Evolutionary conservation across 1,284 basidiomycete species (phyloP), one percentile per base, ranked within the genome.

Genomic region (Boletellus sp.): DNA sequence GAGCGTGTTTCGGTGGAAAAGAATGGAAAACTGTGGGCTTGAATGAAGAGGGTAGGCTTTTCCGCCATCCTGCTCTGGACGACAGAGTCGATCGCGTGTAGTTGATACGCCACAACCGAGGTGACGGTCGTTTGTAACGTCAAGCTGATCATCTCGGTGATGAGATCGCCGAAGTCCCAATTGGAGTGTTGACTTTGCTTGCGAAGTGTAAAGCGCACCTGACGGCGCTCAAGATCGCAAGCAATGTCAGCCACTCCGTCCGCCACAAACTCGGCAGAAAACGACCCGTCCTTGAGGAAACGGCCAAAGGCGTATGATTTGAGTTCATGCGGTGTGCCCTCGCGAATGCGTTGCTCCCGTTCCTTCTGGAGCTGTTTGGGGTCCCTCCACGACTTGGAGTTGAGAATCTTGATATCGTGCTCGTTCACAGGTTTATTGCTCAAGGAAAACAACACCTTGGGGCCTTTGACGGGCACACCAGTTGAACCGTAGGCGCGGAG

Each of bases 251-350:
- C 53, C 37, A 36, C 37, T 29, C 67, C 69, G 22, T 38, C 23
- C n/a, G 49, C 54, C n/a, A 52, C 43, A 5, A 58, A 53, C 47
- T 73, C 70, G 6, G 61, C 49, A n/a, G 69, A 68, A 48, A 73
- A 71, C 2, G 58, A 50, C 3, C 61, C 63, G 23, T 70, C 68
- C 4, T 43, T 6, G 26, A 63, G 61, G 41, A 72, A 67, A 13
- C 59, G 68, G 1, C 69, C 69, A 42, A 73, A 71, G 5, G 61
- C 58, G 27, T 61, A 71, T 10, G 49, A 53, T 3, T 36, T 34
- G 22, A 70, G 58, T 2, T 8, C 17, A 25, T 57, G 64, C 2
- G 61, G 53, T 34, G 29, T 57, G 0, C 66, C 60, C 17, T 58
- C 42, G 2, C 16, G 44, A 3, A 58, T 48, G 30, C 59, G 54